Percentiles rank a stretch among this genome's conserved stretches.
Conservation (phyloP, 148 eudicot species). For the Spergularia marina region DNA sequence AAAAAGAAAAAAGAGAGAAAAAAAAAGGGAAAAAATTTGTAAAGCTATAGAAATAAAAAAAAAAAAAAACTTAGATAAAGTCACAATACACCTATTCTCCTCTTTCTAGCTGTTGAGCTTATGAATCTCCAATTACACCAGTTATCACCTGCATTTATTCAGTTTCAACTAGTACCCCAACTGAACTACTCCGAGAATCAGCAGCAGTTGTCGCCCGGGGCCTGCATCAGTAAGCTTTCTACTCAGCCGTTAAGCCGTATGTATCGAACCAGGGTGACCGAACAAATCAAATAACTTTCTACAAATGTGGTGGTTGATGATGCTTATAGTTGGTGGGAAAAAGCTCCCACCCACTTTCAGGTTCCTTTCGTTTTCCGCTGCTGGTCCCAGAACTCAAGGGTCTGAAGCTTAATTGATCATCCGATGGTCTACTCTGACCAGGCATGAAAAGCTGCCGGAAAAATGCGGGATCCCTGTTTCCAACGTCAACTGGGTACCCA, state of each 20-base stretch:
- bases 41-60: slow-evolving; percentile 25
- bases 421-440: slow-evolving; percentile 40
- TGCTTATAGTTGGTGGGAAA: slow-evolving; percentile 52
- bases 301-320: slow-evolving; percentile 68
- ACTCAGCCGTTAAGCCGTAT: slow-evolving; percentile 34
- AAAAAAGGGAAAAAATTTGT: not conserved
- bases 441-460: slow-evolving; percentile 51
- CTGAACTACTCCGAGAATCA: slow-evolving; percentile 25
- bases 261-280: slow-evolving; percentile 12
- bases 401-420: slow-evolving; percentile 48
- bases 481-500: slow-evolving; percentile 47
- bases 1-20: not conserved
- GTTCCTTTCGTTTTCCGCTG: slow-evolving; percentile 76
- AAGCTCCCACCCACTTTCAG: slow-evolving; percentile 71
- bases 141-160: slow-evolving; percentile 32
- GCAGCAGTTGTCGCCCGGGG: slow-evolving; percentile 9
- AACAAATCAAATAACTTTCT: slow-evolving; percentile 27
- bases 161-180: slow-evolving; percentile 22
- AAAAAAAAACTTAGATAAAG: slow-evolving; percentile 30
- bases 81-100: slow-evolving; percentile 41
- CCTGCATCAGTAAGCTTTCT: slow-evolving; percentile 19
- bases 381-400: slow-evolving; percentile 43
- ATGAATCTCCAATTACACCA: slow-evolving; percentile 35
- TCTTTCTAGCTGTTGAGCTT: slow-evolving; percentile 37
- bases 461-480: slow-evolving; percentile 45